These are phyloP conservation scores for Cladosporium sphaerospermum DNA, from an alignment of 2,329 filamentous ascomycete species.

Conservation along the genomic window DNA sequence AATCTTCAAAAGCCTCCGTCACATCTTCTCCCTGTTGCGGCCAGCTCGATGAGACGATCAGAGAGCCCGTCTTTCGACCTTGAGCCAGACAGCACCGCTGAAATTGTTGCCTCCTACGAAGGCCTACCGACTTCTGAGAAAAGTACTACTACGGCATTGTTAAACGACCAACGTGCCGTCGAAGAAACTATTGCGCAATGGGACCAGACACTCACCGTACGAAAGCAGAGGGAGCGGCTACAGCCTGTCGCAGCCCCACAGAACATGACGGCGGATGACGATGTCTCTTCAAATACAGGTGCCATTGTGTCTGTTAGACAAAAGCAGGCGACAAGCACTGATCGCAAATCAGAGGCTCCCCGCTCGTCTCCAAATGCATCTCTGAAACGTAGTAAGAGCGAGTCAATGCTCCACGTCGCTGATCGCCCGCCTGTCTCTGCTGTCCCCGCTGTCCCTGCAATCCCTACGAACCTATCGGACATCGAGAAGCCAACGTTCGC, in stretches of 20 bases:
- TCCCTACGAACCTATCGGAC: not conserved
- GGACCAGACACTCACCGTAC: no score
- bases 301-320: no score
- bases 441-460: not conserved
- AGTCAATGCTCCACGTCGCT: not conserved
- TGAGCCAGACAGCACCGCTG: not conserved
- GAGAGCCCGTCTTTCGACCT: slow-evolving; percentile 1
- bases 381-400: slow-evolving; percentile 2
- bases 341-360: no score
- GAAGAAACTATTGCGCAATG: not conserved
- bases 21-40: not conserved
- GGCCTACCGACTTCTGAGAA: not conserved
- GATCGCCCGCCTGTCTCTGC: no score
- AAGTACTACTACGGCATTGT: not conserved
- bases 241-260: no score
- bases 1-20: not conserved
- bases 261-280: no score
- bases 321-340: no score
- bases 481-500: not conserved
- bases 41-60: not conserved
- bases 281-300: no score
- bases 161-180: not conserved
- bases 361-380: not conserved
- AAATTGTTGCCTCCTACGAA: not conserved
- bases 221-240: no score